These are phyloP conservation scores for Termitomyces sp. DNA, from an alignment of 768 basidiomycete species.

Conservation along the genomic window DNA sequence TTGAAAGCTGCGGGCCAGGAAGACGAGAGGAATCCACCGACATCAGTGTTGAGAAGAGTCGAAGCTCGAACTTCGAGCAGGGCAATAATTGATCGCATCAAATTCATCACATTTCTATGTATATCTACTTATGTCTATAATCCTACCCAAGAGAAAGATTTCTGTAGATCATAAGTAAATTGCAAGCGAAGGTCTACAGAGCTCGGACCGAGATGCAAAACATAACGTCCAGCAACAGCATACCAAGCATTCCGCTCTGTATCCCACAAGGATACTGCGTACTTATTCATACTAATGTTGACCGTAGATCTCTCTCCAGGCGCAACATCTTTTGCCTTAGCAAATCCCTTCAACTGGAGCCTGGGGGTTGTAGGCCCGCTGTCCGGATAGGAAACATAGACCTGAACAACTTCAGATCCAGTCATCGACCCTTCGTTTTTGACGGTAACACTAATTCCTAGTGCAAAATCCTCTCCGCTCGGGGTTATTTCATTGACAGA, in stretches of 20 bases:
- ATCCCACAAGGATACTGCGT: slow-evolving; percentile 68
- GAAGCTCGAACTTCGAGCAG: neutral
- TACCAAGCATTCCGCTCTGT: slow-evolving; percentile 41
- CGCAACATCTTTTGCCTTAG: slow-evolving; percentile 50
- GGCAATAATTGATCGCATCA: neutral
- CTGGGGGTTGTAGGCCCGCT: slow-evolving; percentile 50
- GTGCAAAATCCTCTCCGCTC: slow-evolving; percentile 23
- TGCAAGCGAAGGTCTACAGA: slow-evolving; percentile 26
- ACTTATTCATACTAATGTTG: slow-evolving; percentile 54
- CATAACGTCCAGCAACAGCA: slow-evolving; percentile 48
- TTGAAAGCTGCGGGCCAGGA: neutral
- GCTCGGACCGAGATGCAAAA: slow-evolving; percentile 41
- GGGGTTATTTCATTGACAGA: slow-evolving; percentile 26
- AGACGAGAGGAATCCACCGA: slow-evolving; percentile 1
- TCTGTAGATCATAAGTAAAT: slow-evolving; percentile 19
- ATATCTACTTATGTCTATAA: slow-evolving; percentile 12
- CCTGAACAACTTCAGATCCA: slow-evolving; percentile 65
- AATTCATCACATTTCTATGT: neutral
- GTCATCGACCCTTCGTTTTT: slow-evolving; percentile 49
- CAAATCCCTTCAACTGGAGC: slow-evolving; percentile 63
- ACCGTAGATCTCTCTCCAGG: slow-evolving; percentile 42
- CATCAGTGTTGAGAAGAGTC: neutral
- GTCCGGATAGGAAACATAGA: slow-evolving; percentile 56
- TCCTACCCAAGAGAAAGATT: slow-evolving; percentile 27
- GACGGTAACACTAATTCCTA: slow-evolving; percentile 45